These are phyloP conservation scores for Antitrichia curtipendula DNA, from an alignment of 225 moss, liverwort and hornwort genomes.

Conservation along the genomic window DNA sequence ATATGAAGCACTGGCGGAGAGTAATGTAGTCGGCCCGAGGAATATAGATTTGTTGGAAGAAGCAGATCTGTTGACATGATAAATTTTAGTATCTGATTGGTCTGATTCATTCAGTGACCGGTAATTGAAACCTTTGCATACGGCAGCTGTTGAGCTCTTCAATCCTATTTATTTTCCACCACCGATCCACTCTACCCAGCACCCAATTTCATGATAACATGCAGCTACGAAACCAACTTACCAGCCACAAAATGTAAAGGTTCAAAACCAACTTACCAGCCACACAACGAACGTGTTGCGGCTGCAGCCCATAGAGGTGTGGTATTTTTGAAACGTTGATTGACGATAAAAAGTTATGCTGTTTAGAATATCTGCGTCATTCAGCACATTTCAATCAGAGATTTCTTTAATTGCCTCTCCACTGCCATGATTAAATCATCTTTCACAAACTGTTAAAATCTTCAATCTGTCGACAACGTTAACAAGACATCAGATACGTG, in stretches of 20 bases:
- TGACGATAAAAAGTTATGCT: constrained; percentile 34
- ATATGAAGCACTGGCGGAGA: constrained; percentile 48
- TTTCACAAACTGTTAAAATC: not conserved
- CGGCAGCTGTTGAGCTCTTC: not conserved
- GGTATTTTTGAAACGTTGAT: constrained; percentile 49
- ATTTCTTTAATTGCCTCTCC: not conserved
- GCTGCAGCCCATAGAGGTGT: constrained; percentile 41
- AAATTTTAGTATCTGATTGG: not conserved
- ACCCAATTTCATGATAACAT: not conserved
- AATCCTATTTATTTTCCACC: not conserved
- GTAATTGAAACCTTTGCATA: not conserved
- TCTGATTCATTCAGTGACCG: not conserved
- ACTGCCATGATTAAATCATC: not conserved
- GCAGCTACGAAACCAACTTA: not conserved
- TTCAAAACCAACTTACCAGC: constrained; percentile 17
- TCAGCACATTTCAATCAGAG: not conserved
- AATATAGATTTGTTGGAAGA: constrained; percentile 63
- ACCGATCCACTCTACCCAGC: not conserved
- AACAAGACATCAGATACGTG: not conserved
- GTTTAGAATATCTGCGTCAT: constrained; percentile 1
- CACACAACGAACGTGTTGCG: constrained; percentile 28
- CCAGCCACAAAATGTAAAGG: not conserved
- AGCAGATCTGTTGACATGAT: constrained; percentile 27
- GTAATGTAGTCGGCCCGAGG: constrained; percentile 58
- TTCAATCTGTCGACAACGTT: not conserved